Conservation (phyloP, 331 rosid genomes). For the Malus hybrid region DNA sequence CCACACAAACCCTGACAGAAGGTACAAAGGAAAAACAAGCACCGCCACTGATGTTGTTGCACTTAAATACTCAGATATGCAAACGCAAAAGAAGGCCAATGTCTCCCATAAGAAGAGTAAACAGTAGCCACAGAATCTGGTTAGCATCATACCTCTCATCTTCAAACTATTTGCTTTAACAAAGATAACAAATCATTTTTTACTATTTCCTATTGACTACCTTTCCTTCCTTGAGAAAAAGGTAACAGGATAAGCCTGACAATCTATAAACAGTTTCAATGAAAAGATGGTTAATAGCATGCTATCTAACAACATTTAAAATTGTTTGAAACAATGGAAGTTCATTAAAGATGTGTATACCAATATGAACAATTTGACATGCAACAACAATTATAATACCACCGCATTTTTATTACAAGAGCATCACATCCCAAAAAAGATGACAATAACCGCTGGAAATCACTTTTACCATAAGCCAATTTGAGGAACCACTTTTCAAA, state of each 20-base stretch:
- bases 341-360: not conserved
- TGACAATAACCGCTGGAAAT: not conserved
- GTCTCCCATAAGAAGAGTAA: not conserved
- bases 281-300: not conserved
- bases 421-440: not conserved
- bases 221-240: not conserved
- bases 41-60: not conserved
- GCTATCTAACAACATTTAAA: not conserved
- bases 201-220: not conserved
- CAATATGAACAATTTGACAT: not conserved
- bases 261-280: not conserved
- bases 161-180: not conserved
- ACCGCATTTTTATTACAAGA: not conserved
- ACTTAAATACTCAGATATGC: not conserved
- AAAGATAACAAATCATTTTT: not conserved
- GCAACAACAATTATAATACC: not conserved
- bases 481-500: not conserved
- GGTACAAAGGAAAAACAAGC: not conserved
- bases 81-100: not conserved
- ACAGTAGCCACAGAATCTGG: not conserved
- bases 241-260: not conserved
- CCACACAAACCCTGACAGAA: not conserved
- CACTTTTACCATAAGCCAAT: not conserved
- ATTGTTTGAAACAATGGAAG: not conserved
- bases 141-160: not conserved